Conservation (phyloP, 805 yeast genomes). For the Brettanomyces nanus region DNA sequence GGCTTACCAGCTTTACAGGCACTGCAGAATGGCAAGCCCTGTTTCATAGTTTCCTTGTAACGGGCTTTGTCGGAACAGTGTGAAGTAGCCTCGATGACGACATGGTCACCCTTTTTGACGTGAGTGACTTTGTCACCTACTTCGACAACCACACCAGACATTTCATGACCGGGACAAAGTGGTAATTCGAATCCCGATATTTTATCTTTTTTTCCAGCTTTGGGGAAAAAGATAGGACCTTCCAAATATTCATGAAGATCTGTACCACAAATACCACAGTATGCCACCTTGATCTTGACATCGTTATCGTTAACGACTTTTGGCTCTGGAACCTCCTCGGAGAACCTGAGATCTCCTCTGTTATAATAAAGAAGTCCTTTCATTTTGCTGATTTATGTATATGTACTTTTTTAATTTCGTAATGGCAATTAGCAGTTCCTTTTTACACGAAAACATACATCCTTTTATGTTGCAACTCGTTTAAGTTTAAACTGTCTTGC, state of each 20-base stretch:
- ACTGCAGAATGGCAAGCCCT: slow-evolving; percentile 29
- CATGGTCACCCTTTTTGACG: slow-evolving; percentile 46
- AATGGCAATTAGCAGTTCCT: too few relatives aligned
- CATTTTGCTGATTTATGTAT: too few relatives aligned
- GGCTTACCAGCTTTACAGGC: slow-evolving; percentile 36
- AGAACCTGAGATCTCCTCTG: slow-evolving; percentile 35
- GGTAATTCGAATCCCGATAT: slow-evolving; percentile 31
- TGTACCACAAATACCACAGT: slow-evolving; percentile 59
- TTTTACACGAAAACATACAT: too few relatives aligned
- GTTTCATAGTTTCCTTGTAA: slow-evolving; percentile 22
- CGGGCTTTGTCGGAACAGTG: slow-evolving; percentile 33
- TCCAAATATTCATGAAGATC: slow-evolving; percentile 50
- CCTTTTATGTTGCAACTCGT: too few relatives aligned
- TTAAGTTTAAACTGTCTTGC: too few relatives aligned
- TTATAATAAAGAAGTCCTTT: slow-evolving; percentile 43
- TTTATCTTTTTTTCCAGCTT: slow-evolving; percentile 23
- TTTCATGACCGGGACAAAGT: slow-evolving; percentile 30
- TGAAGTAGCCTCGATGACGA: slow-evolving; percentile 55
- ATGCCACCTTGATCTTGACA: slow-evolving; percentile 27
- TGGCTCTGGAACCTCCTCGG: slow-evolving; percentile 24
- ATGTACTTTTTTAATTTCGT: too few relatives aligned
- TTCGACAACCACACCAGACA: slow-evolving; percentile 23
- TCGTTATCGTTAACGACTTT: slow-evolving; percentile 19
- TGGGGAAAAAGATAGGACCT: slow-evolving; percentile 50
- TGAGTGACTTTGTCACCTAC: slow-evolving; percentile 39